Base-by-base conservation (phyloP, 768 basidiomycete genomes). In the Suillus alpinus region DNA sequence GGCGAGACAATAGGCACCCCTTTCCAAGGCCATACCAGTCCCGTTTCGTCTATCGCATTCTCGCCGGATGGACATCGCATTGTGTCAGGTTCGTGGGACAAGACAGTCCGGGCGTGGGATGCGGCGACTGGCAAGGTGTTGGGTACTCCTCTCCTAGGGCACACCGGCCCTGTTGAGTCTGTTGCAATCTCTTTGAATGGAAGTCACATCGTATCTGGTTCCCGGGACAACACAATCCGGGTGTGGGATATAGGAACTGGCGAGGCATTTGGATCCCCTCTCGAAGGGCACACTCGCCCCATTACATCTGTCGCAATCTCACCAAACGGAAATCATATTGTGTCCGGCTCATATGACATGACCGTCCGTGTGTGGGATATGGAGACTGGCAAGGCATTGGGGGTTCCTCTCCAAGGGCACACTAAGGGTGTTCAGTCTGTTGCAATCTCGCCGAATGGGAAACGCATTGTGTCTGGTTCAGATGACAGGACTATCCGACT, bases 181-280 rank as follows among this genome's bases (percentile, higher is more conserved):
- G 29, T 74, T 14, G 65, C 69, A 1, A 72, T 75, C 52, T 70
- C 70, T 3, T n/a, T 53, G 0, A 72, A 73, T 16, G 72, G 73
- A 6, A 62, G n/a, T 39, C 61, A 58, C 43, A 63, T 75, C 36
- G 62, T 68, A 6, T 72, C 73, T 0, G 70, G 74, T 0, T 40
- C 16, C 6, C 3, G 1, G 16, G 39, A 40, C 14, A 5, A 6
- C 6, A 40, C 39, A 6, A 18, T 53, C 10, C 53, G n/a, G 34
- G 53, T 56, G n/a, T 56, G 53, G n/a, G 55, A 40, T 39, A 29
- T 40, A 12, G 20, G 39, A 3, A 40, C 55, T 29, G 36, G 55
- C 29, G 20, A 39, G 40, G 29, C 20, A 16, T 23, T 40, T 3
- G 18, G 20, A 1, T 1, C 36, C 12, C 36, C 6, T 8, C 55